Percentiles rank a stretch among this genome's conserved stretches.
Evolutionary conservation across 805 yeast genomes (phyloP).

Genomic region (Lipomyces kockii): DNA sequence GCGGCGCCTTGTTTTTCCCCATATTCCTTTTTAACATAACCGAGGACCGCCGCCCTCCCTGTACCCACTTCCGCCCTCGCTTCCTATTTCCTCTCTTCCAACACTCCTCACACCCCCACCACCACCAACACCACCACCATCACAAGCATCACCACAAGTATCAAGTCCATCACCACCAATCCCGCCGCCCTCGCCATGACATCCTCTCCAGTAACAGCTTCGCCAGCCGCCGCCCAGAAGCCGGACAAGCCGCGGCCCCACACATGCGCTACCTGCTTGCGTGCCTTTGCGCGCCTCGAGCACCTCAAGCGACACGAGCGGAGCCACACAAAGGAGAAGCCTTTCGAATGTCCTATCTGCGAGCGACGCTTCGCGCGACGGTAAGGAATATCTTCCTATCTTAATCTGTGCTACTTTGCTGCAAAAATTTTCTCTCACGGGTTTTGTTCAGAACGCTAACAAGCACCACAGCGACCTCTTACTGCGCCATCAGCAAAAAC

Average conservation of each 20-base stretch:
- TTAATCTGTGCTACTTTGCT: conserved; percentile 54
- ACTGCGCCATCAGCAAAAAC: conserved; percentile 90
- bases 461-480: conserved; percentile 48
- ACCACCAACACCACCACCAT: neutral
- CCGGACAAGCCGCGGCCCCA: conserved; percentile 96
- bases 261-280: conserved; percentile 83
- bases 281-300: conserved; percentile 94
- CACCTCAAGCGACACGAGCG: conserved; percentile 93
- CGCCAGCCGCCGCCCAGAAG: conserved; percentile 46
- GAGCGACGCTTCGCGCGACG: conserved; percentile 95
- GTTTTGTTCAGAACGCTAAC: neutral
- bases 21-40: neutral
- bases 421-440: too few relatives aligned
- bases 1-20: neutral
- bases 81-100: neutral
- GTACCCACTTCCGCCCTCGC: conserved; percentile 1
- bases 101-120: conserved; percentile 1
- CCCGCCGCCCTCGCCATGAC: conserved; percentile 11
- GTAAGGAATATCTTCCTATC: conserved; percentile 13
- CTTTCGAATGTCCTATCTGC: conserved; percentile 94
- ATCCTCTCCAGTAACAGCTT: neutral
- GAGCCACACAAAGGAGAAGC: conserved; percentile 94
- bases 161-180: neutral
- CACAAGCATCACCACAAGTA: neutral
- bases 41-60: neutral